phyloP scores from a whole-genome alignment of 164 flowering plant species.

The Liriodendron chinense region DNA sequence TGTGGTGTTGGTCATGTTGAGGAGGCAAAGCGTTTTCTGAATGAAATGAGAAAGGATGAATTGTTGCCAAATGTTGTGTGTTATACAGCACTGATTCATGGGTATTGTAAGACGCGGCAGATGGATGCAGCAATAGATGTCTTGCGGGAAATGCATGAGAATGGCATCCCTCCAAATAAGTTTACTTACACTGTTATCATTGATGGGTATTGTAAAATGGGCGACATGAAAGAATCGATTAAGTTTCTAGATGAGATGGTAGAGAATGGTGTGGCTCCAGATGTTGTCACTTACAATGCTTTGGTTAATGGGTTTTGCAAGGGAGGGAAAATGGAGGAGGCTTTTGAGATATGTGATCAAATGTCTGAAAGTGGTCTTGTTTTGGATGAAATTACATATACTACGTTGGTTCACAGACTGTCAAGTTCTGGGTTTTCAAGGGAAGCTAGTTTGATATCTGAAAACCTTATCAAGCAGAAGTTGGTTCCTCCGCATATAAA shows the following conservation, averaged over 20 bases:
- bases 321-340: conserved; percentile 48
- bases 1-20: conserved; percentile 45
- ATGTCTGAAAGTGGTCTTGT: conserved; percentile 38
- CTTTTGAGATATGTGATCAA: conserved; percentile 41
- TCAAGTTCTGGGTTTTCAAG: conserved; percentile 15
- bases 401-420: conserved; percentile 47
- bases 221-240: conserved; percentile 40
- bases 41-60: conserved; percentile 57
- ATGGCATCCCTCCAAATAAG: conserved; percentile 51
- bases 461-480: conserved; percentile 9
- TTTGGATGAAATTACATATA: conserved; percentile 52
- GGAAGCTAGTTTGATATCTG: conserved; percentile 26
- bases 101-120: conserved; percentile 65
- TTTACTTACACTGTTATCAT: conserved; percentile 69
- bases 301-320: conserved; percentile 44
- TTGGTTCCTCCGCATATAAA: conserved; percentile 13
- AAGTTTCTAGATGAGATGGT: conserved; percentile 53
- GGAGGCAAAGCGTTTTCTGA: conserved; percentile 43
- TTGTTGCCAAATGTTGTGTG: conserved; percentile 59
- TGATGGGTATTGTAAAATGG: conserved; percentile 51
- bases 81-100: conserved; percentile 67
- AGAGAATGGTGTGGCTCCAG: conserved; percentile 57
- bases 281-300: conserved; percentile 58
- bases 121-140: conserved; percentile 45
- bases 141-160: conserved; percentile 48